phyloP scores from a whole-genome alignment of 768 basidiomycete genomes.

The Hericium rajendrae region DNA sequence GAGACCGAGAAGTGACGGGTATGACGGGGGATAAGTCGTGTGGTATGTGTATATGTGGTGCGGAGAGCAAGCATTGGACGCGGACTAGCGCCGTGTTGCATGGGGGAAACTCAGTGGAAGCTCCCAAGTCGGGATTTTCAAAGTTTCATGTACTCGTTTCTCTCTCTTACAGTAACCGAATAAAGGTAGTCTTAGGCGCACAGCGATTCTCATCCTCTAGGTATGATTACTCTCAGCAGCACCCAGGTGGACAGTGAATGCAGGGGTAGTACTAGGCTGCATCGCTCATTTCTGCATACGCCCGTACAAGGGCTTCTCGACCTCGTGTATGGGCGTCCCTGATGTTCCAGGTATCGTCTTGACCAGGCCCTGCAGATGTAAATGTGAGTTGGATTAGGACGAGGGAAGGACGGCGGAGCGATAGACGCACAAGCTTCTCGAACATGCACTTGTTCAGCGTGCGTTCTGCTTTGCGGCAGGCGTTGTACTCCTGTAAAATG shows the following conservation, averaged over 20 bases:
- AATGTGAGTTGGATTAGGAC: neutral
- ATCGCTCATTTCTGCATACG: conserved; percentile 66
- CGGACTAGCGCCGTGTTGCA: neutral
- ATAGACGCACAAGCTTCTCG: conserved; percentile 75
- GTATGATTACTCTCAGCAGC: no score
- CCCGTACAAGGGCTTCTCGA: conserved; percentile 75
- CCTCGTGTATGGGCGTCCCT: conserved; percentile 80
- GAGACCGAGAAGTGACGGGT: conserved; percentile 5
- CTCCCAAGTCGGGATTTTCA: no score
- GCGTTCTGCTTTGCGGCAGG: conserved; percentile 83
- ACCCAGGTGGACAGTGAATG: no score
- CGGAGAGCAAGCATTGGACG: neutral
- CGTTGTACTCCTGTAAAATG: conserved; percentile 64
- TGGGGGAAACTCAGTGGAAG: no score
- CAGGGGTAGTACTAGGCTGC: neutral
- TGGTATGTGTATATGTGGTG: neutral
- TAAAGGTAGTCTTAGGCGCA: no score
- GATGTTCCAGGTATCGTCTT: conserved; percentile 91
- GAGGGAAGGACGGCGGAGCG: neutral
- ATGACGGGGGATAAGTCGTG: conserved; percentile 3
- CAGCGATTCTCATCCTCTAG: no score
- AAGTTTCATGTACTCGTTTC: no score
- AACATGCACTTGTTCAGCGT: conserved; percentile 91
- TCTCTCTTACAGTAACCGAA: no score
- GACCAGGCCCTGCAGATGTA: conserved; percentile 58